A percentile compares a stretch with the other conserved stretches of the same genome.
These are phyloP conservation scores for Leccinum rimulosum DNA, from an alignment of 768 basidiomycete species.

Conservation along the genomic window DNA sequence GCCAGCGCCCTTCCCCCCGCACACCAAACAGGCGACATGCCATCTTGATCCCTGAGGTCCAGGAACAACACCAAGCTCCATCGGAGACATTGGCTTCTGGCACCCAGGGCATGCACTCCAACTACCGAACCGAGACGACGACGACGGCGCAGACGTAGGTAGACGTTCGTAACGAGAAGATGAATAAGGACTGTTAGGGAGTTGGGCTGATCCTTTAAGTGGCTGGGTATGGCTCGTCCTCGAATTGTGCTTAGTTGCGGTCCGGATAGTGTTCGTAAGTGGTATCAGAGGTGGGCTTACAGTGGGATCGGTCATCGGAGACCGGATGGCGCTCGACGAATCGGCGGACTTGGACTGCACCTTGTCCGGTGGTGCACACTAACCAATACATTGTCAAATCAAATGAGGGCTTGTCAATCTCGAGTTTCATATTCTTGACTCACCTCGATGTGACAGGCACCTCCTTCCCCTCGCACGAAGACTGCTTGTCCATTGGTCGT, in stretches of 20 bases:
- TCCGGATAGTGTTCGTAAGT: conserved; percentile 18
- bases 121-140: conserved; percentile 33
- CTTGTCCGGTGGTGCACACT: conserved; percentile 47
- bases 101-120: conserved; percentile 72
- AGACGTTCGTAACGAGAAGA: conserved; percentile 33
- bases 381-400: neutral
- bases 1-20: conserved; percentile 62
- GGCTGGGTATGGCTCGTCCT: conserved; percentile 9
- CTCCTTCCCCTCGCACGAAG: conserved; percentile 64
- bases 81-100: conserved; percentile 52
- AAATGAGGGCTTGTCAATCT: conserved; percentile 9
- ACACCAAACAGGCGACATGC: conserved; percentile 76
- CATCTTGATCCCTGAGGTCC: conserved; percentile 81
- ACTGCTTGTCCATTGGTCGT: conserved; percentile 57
- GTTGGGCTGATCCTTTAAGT: conserved; percentile 12
- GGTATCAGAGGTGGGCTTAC: conserved; percentile 19
- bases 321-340: conserved; percentile 8
- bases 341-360: conserved; percentile 12
- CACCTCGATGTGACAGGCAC: conserved; percentile 68
- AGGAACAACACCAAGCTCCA: conserved; percentile 84
- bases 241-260: conserved; percentile 4
- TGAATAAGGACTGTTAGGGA: conserved; percentile 18
- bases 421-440: conserved; percentile 3
- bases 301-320: conserved; percentile 11
- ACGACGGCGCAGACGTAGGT: conserved; percentile 16